These are phyloP conservation scores for Penicillium aurantiogriseum DNA, from an alignment of 2,329 filamentous ascomycete genomes.

Conservation along the genomic window DNA sequence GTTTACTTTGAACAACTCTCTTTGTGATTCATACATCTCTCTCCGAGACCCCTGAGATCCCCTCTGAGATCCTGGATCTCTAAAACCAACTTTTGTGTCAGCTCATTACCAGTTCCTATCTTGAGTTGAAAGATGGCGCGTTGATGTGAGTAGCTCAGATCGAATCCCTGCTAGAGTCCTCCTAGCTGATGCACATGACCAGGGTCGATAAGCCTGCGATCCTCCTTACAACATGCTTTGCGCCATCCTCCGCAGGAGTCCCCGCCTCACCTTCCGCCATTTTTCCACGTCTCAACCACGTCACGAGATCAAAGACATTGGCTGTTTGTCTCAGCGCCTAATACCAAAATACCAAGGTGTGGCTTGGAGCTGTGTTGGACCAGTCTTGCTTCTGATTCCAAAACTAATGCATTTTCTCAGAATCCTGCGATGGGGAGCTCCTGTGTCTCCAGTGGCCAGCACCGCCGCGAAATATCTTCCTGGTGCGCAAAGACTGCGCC, in stretches of 20 bases:
- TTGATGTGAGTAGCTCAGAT: slow-evolving; percentile 6
- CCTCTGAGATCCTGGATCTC: neutral
- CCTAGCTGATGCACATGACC: slow-evolving; percentile 4
- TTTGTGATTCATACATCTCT: neutral
- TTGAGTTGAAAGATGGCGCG: slow-evolving; percentile 1
- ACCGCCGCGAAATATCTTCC: slow-evolving; percentile 65
- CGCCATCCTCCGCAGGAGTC: slow-evolving; percentile 14
- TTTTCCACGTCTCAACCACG: slow-evolving; percentile 45
- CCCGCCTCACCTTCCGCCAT: slow-evolving; percentile 25
- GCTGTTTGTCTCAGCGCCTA: slow-evolving; percentile 50
- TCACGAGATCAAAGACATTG: slow-evolving; percentile 47
- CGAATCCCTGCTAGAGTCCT: neutral
- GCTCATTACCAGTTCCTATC: neutral
- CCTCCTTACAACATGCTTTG: slow-evolving; percentile 20
- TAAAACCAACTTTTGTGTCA: neutral
- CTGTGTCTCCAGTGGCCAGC: slow-evolving; percentile 66
- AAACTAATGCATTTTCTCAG: slow-evolving; percentile 34
- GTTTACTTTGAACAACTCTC: neutral
- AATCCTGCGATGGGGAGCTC: slow-evolving; percentile 59
- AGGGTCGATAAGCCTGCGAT: neutral
- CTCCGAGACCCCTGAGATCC: no score
- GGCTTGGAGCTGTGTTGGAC: slow-evolving; percentile 17
- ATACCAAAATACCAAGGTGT: slow-evolving; percentile 65
- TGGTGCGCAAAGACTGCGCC: slow-evolving; percentile 65
- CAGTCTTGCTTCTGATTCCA: neutral